Percentiles rank a stretch among this genome's conserved stretches.
Conservation (phyloP, 148 eudicot genomes). For the Vaccinium vitisidaea region DNA sequence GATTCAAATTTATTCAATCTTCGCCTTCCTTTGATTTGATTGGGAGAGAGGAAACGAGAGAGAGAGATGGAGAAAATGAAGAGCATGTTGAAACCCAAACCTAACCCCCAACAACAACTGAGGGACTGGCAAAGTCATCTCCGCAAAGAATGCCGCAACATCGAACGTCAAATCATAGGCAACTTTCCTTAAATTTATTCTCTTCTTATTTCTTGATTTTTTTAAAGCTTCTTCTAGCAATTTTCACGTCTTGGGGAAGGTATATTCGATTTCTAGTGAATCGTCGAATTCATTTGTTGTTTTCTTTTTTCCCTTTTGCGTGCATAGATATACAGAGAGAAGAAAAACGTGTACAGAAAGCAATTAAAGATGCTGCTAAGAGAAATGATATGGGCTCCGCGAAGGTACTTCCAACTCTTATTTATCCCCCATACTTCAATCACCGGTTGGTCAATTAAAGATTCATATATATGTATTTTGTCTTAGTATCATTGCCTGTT, state of each 20-base stretch:
- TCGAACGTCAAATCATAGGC: conserved; percentile 94
- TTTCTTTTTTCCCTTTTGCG: not conserved
- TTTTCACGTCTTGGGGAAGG: not conserved
- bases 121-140: conserved; percentile 93
- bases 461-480: not conserved
- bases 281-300: not conserved
- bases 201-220: not conserved
- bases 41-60: conserved; percentile 11
- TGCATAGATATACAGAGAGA: conserved; percentile 86
- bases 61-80: conserved; percentile 52
- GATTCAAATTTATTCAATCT: not conserved
- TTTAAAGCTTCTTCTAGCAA: not conserved
- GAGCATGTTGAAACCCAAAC: conserved; percentile 68
- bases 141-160: conserved; percentile 86
- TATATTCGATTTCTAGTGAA: not conserved
- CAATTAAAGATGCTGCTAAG: conserved; percentile 92
- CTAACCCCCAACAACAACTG: conserved; percentile 68
- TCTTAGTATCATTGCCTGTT: not conserved
- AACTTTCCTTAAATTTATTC: not conserved
- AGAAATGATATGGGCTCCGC: conserved; percentile 98
- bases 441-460: too few relatives aligned
- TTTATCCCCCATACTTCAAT: not conserved
- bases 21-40: not conserved
- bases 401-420: conserved; percentile 48
- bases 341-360: conserved; percentile 92